Percentiles rank a stretch among this genome's conserved stretches.
Evolutionary conservation across 176 grass and related monocot species (phyloP).

Genomic region (Carex cristatella): DNA sequence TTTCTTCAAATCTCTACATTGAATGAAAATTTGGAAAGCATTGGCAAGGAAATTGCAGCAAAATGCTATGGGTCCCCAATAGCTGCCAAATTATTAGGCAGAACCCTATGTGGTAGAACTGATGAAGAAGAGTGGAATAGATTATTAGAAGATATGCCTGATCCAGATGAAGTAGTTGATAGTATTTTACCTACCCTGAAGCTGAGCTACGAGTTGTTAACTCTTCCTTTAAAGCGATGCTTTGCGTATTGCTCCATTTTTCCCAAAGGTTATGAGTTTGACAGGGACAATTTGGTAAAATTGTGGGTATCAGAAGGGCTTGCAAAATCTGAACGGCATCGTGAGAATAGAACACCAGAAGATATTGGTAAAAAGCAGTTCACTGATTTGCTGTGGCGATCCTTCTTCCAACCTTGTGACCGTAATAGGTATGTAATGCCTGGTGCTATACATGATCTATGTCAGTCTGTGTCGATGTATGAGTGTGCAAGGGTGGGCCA

Average conservation of each 20-base stretch:
- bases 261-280: constrained; percentile 29
- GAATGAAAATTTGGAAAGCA: neutral
- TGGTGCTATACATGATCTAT: constrained; percentile 34
- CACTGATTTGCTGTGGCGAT: constrained; percentile 12
- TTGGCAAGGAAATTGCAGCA: constrained; percentile 2
- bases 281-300: constrained; percentile 32
- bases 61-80: constrained; percentile 23
- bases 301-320: constrained; percentile 33
- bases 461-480: constrained; percentile 20
- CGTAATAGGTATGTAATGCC: constrained; percentile 21
- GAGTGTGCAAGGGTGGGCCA: constrained; percentile 20
- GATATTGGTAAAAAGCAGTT: constrained; percentile 25
- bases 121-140: constrained; percentile 17
- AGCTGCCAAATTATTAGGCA: constrained; percentile 21
- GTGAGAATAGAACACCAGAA: neutral
- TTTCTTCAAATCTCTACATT: neutral
- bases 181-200: constrained; percentile 14
- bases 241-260: constrained; percentile 38
- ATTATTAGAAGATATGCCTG: constrained; percentile 5
- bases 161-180: neutral
- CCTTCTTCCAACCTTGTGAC: constrained; percentile 24
- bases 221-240: constrained; percentile 23
- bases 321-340: neutral
- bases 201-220: constrained; percentile 30
- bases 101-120: neutral